A percentile compares a stretch with the other conserved stretches of the same genome.
phyloP scores from a whole-genome alignment of 2,329 filamentous ascomycete genomes.

The Colletotrichum brevisporum region DNA sequence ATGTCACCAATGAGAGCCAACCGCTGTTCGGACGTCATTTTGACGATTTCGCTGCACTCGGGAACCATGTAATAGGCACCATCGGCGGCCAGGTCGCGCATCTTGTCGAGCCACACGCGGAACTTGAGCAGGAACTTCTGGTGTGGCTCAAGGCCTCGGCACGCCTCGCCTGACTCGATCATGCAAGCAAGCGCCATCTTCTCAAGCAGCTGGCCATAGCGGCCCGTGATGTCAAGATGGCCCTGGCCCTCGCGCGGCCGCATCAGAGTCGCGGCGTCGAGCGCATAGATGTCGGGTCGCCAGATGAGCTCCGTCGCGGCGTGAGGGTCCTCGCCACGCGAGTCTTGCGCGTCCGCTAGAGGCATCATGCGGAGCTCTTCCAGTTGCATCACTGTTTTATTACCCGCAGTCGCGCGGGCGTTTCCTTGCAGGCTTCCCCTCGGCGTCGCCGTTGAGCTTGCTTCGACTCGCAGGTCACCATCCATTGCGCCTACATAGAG shows the following conservation, averaged over 20 bases:
- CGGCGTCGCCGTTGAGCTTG: neutral
- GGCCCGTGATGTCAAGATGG: neutral
- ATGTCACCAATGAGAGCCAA: neutral
- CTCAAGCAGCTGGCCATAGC: neutral
- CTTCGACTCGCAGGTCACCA: slow-evolving; percentile 3
- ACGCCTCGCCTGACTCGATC: slow-evolving; percentile 22
- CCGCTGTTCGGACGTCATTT: neutral
- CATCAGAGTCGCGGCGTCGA: neutral
- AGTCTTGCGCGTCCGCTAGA: neutral
- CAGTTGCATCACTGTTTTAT: slow-evolving; percentile 14
- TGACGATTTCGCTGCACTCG: slow-evolving; percentile 11
- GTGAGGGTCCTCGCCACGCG: slow-evolving; percentile 15
- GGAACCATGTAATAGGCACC: slow-evolving; percentile 1
- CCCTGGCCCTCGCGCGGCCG: neutral
- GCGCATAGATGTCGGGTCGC: slow-evolving; percentile 30
- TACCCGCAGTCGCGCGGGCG: neutral
- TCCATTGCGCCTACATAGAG: slow-evolving; percentile 15
- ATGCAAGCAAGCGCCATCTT: slow-evolving; percentile 24
- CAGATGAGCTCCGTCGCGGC: slow-evolving; percentile 19
- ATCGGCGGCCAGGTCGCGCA: slow-evolving; percentile 13
- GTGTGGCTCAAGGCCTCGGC: slow-evolving; percentile 16
- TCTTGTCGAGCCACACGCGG: slow-evolving; percentile 24
- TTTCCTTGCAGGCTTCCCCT: neutral
- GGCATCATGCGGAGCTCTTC: neutral
- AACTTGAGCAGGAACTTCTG: slow-evolving; percentile 20